Conservation (phyloP, 1,284 basidiomycete species). For the Pholiota adiposa region DNA sequence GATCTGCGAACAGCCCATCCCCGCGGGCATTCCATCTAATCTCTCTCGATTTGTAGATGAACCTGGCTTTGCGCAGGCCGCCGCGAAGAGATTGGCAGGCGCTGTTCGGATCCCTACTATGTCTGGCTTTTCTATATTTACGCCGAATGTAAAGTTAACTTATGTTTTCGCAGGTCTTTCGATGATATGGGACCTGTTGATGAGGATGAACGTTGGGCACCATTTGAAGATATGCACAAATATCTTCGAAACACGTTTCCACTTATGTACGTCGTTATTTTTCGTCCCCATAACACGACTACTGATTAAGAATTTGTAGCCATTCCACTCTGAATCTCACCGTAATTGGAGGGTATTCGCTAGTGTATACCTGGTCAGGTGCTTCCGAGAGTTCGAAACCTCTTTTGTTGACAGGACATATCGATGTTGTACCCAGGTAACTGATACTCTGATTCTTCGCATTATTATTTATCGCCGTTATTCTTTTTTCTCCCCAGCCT, state of each 20-base stretch:
- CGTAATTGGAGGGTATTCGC: slow-evolving; percentile 66
- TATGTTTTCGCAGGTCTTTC: slow-evolving; percentile 23
- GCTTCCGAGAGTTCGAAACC: slow-evolving; percentile 61
- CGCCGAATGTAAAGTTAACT: not conserved
- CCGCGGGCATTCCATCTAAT: slow-evolving; percentile 20
- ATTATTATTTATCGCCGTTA: slow-evolving; percentile 34
- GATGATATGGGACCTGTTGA: slow-evolving; percentile 32
- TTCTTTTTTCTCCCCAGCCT: slow-evolving; percentile 40
- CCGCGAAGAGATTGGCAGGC: slow-evolving; percentile 26
- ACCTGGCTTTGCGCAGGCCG: slow-evolving; percentile 21
- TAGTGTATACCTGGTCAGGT: slow-evolving; percentile 70
- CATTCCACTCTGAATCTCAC: slow-evolving; percentile 55
- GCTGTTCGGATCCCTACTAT: slow-evolving; percentile 31
- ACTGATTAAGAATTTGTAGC: slow-evolving; percentile 31
- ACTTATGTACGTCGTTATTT: slow-evolving; percentile 22
- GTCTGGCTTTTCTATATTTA: slow-evolving; percentile 14
- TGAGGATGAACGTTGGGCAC: slow-evolving; percentile 30
- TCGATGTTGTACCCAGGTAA: slow-evolving; percentile 48
- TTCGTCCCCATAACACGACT: not conserved
- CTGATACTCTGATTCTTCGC: not conserved
- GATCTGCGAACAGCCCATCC: slow-evolving; percentile 23
- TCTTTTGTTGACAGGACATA: slow-evolving; percentile 66
- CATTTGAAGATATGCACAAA: slow-evolving; percentile 29
- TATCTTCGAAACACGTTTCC: slow-evolving; percentile 31
- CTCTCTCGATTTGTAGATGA: slow-evolving; percentile 23